Conservation (phyloP, 768 basidiomycete genomes). For the Leucocoprinus sp. region DNA sequence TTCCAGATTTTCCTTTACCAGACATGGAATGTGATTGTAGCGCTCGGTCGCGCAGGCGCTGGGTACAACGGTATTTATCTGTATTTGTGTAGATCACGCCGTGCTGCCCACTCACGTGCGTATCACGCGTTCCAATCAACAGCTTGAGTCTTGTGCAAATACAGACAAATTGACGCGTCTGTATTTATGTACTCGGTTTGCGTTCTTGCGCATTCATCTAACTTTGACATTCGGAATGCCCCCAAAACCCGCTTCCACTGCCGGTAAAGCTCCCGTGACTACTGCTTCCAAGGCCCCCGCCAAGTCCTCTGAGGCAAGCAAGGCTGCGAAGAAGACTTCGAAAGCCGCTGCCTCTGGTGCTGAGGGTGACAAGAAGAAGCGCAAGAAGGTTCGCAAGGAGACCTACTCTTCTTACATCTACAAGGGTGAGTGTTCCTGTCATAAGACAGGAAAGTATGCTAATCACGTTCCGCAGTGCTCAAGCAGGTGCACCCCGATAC, state of each 20-base stretch:
- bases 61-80: slow-evolving; percentile 29
- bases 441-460: background rate
- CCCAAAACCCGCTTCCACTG: slow-evolving; percentile 75
- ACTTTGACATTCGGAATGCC: slow-evolving; percentile 43
- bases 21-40: too few species aligned
- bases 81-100: slow-evolving; percentile 2
- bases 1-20: slow-evolving; percentile 27
- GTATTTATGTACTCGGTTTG: slow-evolving; percentile 9
- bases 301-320: slow-evolving; percentile 50
- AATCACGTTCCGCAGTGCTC: slow-evolving; percentile 45
- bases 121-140: slow-evolving; percentile 10
- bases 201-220: slow-evolving; percentile 9
- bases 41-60: slow-evolving; percentile 1
- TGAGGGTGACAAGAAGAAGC: slow-evolving; percentile 75
- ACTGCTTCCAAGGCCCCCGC: slow-evolving; percentile 68
- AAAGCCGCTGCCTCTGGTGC: slow-evolving; percentile 46
- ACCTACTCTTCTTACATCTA: slow-evolving; percentile 94
- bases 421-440: slow-evolving; percentile 48
- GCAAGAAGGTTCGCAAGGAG: slow-evolving; percentile 84
- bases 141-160: slow-evolving; percentile 5
- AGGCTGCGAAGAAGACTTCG: slow-evolving; percentile 76
- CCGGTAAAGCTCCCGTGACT: slow-evolving; percentile 69
- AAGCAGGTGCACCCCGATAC: slow-evolving; percentile 98
- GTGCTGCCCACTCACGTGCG: background rate
- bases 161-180: slow-evolving; percentile 8